phyloP scores from a whole-genome alignment of 1,284 basidiomycete species.

The Ustilago sp. region DNA sequence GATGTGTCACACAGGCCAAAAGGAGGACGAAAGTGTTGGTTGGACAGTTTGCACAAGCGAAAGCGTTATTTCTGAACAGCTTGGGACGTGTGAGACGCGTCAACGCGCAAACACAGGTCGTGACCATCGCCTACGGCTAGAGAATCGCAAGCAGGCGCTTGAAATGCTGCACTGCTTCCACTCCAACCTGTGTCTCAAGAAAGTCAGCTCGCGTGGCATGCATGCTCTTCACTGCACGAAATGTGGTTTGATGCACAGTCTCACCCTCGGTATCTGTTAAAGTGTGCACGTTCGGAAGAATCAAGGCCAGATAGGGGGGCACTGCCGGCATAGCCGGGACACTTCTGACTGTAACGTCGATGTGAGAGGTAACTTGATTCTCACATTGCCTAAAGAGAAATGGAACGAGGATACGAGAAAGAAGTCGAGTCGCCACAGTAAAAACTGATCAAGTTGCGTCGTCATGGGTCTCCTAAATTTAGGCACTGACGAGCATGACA shows the following conservation, averaged over 20 bases:
- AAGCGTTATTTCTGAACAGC: neutral
- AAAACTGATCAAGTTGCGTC: neutral
- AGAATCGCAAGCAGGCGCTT: neutral
- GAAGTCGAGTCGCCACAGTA: neutral
- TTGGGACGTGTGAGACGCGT: slow-evolving; percentile 5
- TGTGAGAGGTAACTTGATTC: neutral
- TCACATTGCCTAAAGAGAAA: neutral
- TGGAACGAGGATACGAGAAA: neutral
- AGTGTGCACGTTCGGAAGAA: slow-evolving; percentile 1
- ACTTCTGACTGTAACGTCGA: neutral
- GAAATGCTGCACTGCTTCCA: neutral
- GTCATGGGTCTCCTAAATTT: slow-evolving; percentile 5
- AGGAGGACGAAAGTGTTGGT: neutral
- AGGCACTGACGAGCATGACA: slow-evolving; percentile 23
- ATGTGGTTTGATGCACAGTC: neutral
- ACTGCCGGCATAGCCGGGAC: neutral
- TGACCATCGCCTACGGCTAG: slow-evolving; percentile 2
- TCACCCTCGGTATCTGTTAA: neutral
- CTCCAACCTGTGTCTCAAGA: slow-evolving; percentile 4
- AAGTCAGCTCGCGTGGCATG: neutral
- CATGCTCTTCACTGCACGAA: neutral
- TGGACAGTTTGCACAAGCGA: neutral
- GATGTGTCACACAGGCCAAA: neutral
- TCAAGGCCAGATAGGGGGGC: neutral
- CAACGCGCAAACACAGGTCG: slow-evolving; percentile 2